These are phyloP conservation scores for Diplotaxis tenuifolia DNA, from an alignment of 345 rosid genomes.

Conservation along the genomic window DNA sequence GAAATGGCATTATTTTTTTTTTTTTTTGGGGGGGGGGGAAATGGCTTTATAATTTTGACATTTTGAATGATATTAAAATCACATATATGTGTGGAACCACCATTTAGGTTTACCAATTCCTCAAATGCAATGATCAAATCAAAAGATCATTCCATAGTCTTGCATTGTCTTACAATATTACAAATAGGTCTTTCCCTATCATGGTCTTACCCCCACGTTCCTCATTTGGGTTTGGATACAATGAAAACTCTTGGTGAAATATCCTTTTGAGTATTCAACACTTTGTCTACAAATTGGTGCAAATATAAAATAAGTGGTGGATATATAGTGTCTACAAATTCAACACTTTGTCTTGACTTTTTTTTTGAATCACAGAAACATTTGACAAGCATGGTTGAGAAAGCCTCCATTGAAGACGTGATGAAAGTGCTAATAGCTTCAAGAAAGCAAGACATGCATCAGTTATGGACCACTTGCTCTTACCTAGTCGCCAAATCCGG, in stretches of 20 bases:
- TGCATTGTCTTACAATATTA: too few species aligned
- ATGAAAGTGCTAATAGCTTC: slow-evolving; percentile 96
- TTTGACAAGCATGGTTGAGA: slow-evolving; percentile 90
- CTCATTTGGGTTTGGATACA: not conserved
- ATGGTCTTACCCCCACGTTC: not conserved
- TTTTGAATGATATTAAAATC: slow-evolving; percentile 6
- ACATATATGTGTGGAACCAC: not conserved
- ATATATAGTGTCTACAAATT: not conserved
- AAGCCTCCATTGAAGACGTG: slow-evolving; percentile 92
- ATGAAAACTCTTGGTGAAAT: not conserved
- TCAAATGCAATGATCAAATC: not conserved
- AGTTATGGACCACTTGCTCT: slow-evolving; percentile 92
- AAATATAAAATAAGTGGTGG: not conserved
- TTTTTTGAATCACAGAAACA: slow-evolving; percentile 57
- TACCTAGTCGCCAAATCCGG: slow-evolving; percentile 95
- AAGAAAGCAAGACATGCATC: slow-evolving; percentile 95
- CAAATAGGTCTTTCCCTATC: not conserved
- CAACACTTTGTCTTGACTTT: not conserved
- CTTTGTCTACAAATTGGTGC: not conserved
- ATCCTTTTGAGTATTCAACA: not conserved
- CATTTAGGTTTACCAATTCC: not conserved
- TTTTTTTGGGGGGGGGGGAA: too few species aligned
- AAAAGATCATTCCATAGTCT: not conserved
- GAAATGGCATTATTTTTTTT: not conserved
- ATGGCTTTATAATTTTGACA: not conserved